Percentiles rank a stretch among this genome's conserved stretches.
Conservation (phyloP, 139 green algal species). For the Haematococcus lacustris region DNA sequence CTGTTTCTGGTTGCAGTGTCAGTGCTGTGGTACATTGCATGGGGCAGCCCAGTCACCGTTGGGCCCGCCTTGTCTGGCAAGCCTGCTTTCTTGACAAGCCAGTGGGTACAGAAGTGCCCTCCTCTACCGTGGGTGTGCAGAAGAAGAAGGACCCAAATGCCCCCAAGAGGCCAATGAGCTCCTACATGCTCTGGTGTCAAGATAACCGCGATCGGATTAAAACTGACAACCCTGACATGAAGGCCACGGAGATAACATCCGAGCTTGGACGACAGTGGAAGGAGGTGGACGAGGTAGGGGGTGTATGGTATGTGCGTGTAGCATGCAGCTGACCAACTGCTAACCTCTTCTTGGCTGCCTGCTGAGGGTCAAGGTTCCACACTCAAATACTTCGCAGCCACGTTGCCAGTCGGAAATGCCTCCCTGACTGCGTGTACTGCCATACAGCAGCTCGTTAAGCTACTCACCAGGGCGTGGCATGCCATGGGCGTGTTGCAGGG, state of each 20-base stretch:
- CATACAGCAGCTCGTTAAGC: neutral
- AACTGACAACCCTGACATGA: slow-evolving; percentile 14
- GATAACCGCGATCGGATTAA: slow-evolving; percentile 15
- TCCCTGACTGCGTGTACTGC: neutral
- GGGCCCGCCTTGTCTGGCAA: neutral
- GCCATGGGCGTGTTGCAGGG: neutral
- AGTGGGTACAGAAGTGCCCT: too few relatives aligned
- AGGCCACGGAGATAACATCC: slow-evolving; percentile 22
- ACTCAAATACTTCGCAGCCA: too few relatives aligned
- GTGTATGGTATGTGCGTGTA: neutral
- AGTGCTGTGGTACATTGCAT: neutral
- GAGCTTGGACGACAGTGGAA: slow-evolving; percentile 16
- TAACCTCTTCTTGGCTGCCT: too few relatives aligned
- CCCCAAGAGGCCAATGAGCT: slow-evolving; percentile 14
- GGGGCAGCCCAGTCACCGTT: neutral
- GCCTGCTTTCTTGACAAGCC: too few relatives aligned
- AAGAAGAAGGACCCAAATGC: slow-evolving; percentile 29
- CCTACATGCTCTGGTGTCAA: slow-evolving; percentile 27
- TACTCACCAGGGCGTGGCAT: neutral
- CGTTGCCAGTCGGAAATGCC: too few relatives aligned
- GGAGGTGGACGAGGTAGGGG: slow-evolving; percentile 9
- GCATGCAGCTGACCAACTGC: neutral
- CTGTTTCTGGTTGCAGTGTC: too few relatives aligned
- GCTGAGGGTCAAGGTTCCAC: too few relatives aligned
- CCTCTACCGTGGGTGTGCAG: neutral